A percentile compares a stretch with the other conserved stretches of the same genome.
Conservation (phyloP, 1,284 basidiomycete species). For the Sporisorium scitamineum region DNA sequence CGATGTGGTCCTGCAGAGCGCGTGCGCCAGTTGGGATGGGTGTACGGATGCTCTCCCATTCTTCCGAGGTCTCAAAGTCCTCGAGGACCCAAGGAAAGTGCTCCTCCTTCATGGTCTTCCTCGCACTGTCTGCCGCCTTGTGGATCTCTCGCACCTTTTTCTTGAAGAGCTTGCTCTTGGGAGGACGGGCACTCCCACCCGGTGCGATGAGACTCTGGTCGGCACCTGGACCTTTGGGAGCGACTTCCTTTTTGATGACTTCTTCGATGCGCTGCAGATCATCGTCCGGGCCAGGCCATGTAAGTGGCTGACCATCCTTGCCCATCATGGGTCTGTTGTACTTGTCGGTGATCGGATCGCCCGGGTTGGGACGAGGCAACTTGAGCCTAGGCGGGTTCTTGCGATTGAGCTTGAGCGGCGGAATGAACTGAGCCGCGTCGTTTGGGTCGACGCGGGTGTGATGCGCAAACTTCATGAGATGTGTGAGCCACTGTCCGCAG, state of each 20-base stretch:
- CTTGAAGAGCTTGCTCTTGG: constrained; percentile 59
- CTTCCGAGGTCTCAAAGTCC: constrained; percentile 65
- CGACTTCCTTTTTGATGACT: constrained; percentile 40
- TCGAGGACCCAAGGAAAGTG: constrained; percentile 68
- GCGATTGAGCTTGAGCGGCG: constrained; percentile 67
- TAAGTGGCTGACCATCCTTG: constrained; percentile 57
- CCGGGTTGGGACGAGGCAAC: constrained; percentile 57
- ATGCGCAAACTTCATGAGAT: constrained; percentile 66
- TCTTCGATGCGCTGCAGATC: constrained; percentile 54
- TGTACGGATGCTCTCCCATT: constrained; percentile 64
- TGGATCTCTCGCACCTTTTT: constrained; percentile 67
- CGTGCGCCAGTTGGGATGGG: constrained; percentile 56
- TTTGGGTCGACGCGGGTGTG: constrained; percentile 63
- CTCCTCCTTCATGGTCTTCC: constrained; percentile 66
- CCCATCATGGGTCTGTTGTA: constrained; percentile 60
- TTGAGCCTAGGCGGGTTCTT: constrained; percentile 67
- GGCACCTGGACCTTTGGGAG: constrained; percentile 41
- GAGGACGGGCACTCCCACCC: constrained; percentile 36
- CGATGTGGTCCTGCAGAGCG: constrained; percentile 51
- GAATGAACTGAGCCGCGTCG: constrained; percentile 58
- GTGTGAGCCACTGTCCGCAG: constrained; percentile 51
- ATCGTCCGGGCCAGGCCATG: constrained; percentile 53
- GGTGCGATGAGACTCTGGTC: constrained; percentile 56
- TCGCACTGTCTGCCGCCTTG: constrained; percentile 62
- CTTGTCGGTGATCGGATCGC: constrained; percentile 61